Evolutionary conservation across 2,329 filamentous ascomycete genomes (phyloP), one percentile per base, ranked within the genome.

Genomic region (Phyllosticta paracitricarpa): DNA sequence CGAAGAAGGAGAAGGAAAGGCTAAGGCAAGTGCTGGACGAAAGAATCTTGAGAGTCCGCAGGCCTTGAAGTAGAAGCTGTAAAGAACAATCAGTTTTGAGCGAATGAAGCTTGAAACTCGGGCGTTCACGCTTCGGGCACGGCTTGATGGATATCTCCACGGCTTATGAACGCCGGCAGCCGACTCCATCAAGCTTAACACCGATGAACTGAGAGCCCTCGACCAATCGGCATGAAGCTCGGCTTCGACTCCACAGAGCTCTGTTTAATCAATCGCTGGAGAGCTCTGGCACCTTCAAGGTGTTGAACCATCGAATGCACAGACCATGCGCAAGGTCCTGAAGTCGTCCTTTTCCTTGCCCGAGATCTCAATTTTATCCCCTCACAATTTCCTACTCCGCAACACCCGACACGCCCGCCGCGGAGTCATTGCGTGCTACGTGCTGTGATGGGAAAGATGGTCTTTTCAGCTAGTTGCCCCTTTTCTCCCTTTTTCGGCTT

Each of bases 21-120:
- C 66, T 80, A 69, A 63, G 79, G 24, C 71, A 70, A 57, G 66
- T 67, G 73, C 71, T 84, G 63, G 75, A 82, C 71, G 70, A 76
- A 65, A 71, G 79, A 68, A 73, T 83, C 65, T 66, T 75, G 69
- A 67, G 71, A 65, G 66, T 73, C 57, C 70, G 75, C 66, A 66
- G 70, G 58, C 65, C 72, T 19, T 68, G 59, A 61, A 52, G 14
- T 48, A 4, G 14, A 40, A 10, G 6, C 6, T 48, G 3, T 14
- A 4, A 19, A 48, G 2, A 48, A n/a, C 6, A 7, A n/a, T 17
- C 17, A 48, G 17, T 14, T n/a, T n/a, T 7, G n/a, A 4, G 33
- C 14, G 14, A 48, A n/a, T 7, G 40, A 40, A 40, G 33, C 12
- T 48, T 17, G 7, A 4, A n/a, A 48, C n/a, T n/a, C 40, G 7